Conservation (phyloP, 2,329 filamentous ascomycete species). For the Pestalotiopsis sp. region DNA sequence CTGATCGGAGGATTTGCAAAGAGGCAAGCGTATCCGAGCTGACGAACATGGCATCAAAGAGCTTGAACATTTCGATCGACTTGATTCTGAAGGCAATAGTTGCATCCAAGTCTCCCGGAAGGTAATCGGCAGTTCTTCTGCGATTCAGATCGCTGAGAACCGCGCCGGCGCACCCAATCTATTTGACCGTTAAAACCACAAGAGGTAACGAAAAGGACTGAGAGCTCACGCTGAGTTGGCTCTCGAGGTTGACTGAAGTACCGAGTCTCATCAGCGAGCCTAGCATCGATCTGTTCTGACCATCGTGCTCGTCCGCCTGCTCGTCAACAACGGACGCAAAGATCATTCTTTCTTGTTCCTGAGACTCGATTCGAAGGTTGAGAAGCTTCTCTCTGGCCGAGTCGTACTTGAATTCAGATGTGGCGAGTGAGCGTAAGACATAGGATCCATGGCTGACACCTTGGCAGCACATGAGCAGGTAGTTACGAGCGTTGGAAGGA, state of each 20-base stretch:
- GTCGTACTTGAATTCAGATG: slow-evolving; percentile 73
- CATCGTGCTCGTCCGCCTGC: slow-evolving; percentile 34
- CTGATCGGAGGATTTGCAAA: slow-evolving; percentile 82
- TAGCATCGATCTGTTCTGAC: slow-evolving; percentile 55
- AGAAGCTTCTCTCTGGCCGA: slow-evolving; percentile 68
- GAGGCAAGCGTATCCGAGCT: slow-evolving; percentile 80
- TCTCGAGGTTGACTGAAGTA: slow-evolving; percentile 74
- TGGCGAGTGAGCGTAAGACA: slow-evolving; percentile 67
- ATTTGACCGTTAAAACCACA: slow-evolving; percentile 16
- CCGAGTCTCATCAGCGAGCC: slow-evolving; percentile 70
- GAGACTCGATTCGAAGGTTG: slow-evolving; percentile 55
- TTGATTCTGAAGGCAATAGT: slow-evolving; percentile 61
- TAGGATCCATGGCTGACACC: slow-evolving; percentile 43
- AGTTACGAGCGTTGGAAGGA: not conserved
- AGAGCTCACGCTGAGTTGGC: slow-evolving; percentile 62
- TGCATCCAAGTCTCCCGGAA: slow-evolving; percentile 60
- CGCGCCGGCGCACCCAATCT: slow-evolving; percentile 85
- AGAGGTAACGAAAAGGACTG: not conserved
- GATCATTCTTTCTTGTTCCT: slow-evolving; percentile 57
- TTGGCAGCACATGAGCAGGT: slow-evolving; percentile 23
- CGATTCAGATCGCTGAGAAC: slow-evolving; percentile 79
- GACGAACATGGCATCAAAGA: slow-evolving; percentile 72
- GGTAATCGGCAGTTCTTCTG: slow-evolving; percentile 62
- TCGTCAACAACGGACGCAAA: slow-evolving; percentile 60
- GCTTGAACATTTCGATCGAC: slow-evolving; percentile 74